Base-by-base conservation (phyloP, 306 rosid species). In the Hippophae rhamnoides region DNA sequence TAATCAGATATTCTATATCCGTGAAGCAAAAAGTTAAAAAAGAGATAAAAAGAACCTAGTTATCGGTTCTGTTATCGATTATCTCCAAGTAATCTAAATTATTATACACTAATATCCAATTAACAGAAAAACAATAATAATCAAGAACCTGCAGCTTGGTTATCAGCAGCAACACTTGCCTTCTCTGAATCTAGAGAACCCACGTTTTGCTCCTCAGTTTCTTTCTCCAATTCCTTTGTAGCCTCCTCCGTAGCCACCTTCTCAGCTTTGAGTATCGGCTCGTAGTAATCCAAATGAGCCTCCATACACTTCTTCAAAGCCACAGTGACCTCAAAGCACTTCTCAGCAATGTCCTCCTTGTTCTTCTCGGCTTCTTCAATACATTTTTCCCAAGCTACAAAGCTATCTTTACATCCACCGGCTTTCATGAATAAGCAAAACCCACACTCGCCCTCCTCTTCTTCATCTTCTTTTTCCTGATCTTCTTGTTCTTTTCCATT, bases 381-480 rank as follows among this genome's bases (percentile, higher is more conserved):
- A 76, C 97, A 89, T 6, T 83, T 57, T 52, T 89, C 97, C 95
- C 97, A 89, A 10, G 58, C 68, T 7, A 55, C 44, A 67, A 85
- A 89, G 54, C 76, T 60, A 3, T 89, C 95, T 59, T 57, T 78
- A 82, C 97, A 89, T 0, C 86, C 97, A 0, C 97, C 97, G 1
- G 66, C 90, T 70, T 89, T 89, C 97, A 89, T 89, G 83, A 73
- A 89, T 74, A 89, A 26, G 73, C 97, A 89, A 41, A 89, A 89
- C 52, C 97, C 97, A 54, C 97, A 89, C 76, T 89, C 94, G 0
- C 83, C 90, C 52, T 73, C 77, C 45, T 71, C 89, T 6, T 78
- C 86, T 12, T 58, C 80, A 0, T 75, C 83, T 3, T 57, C 80
- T 18, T 18, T 18, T 2, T 64, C 85, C 2, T 57, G 68, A 5